Conservation (phyloP, 306 rosid species). For the Cucumis melo region DNA sequence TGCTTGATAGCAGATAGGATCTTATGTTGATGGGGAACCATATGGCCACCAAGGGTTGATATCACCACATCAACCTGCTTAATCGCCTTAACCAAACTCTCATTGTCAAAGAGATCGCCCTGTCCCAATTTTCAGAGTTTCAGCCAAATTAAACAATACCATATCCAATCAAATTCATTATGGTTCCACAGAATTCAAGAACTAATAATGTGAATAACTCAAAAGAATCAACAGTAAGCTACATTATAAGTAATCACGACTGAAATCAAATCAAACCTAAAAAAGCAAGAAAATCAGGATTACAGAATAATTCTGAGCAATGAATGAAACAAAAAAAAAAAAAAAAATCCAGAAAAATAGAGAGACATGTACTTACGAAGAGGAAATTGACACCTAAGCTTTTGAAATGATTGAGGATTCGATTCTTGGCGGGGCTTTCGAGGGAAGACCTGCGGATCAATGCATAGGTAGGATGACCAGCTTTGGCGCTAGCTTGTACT, state of each 20-base stretch:
- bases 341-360: background rate
- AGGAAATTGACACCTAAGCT: slow-evolving; percentile 9
- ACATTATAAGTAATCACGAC: background rate
- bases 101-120: slow-evolving; percentile 21
- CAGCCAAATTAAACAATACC: background rate
- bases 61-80: slow-evolving; percentile 29
- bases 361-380: background rate
- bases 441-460: slow-evolving; percentile 21
- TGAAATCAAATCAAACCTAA: background rate
- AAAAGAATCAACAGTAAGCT: background rate
- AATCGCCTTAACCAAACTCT: slow-evolving; percentile 18
- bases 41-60: slow-evolving; percentile 18
- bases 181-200: background rate
- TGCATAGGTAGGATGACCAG: slow-evolving; percentile 20
- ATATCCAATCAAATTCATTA: background rate
- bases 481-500: slow-evolving; percentile 25
- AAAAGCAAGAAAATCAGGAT: background rate
- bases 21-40: slow-evolving; percentile 16
- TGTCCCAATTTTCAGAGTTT: background rate
- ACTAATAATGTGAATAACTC: background rate
- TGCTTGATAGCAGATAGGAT: slow-evolving; percentile 26
- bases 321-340: background rate
- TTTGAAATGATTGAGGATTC: slow-evolving; percentile 15
- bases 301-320: background rate
- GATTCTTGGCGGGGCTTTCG: slow-evolving; percentile 9